Evolutionary conservation across 208 protist species (phyloP).

Genomic region (Leishmania tarentolae): DNA sequence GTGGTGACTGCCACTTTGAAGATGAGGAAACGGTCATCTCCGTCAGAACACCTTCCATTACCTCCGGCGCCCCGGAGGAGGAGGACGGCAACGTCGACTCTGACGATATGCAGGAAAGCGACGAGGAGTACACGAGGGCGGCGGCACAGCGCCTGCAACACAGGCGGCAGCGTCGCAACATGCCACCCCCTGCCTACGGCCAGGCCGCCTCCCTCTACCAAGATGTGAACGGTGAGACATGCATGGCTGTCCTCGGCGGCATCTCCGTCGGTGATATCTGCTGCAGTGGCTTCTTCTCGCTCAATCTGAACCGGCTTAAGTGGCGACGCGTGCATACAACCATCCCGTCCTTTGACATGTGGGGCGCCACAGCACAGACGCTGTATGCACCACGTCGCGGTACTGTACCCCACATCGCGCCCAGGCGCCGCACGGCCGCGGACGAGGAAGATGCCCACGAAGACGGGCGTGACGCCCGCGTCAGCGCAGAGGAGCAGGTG

Average conservation of each 20-base stretch:
- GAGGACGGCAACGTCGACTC: not conserved
- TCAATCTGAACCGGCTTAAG: slow-evolving; percentile 38
- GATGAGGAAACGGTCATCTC: not conserved
- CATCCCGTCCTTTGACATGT: slow-evolving; percentile 27
- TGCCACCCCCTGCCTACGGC: slow-evolving; percentile 61
- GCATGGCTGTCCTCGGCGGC: slow-evolving; percentile 55
- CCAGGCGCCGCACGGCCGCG: too few relatives aligned
- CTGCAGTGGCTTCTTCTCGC: slow-evolving; percentile 29
- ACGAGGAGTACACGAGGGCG: not conserved
- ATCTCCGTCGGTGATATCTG: slow-evolving; percentile 29
- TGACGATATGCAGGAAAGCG: not conserved
- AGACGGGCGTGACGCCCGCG: not conserved
- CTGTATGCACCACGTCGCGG: slow-evolving; percentile 32
- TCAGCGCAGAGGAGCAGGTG: slow-evolving; percentile 46
- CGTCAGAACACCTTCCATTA: not conserved
- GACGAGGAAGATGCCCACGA: not conserved
- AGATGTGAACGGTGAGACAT: slow-evolving; percentile 24
- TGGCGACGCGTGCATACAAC: slow-evolving; percentile 41
- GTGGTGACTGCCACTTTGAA: not conserved
- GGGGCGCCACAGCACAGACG: slow-evolving; percentile 55
- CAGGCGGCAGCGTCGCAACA: slow-evolving; percentile 5
- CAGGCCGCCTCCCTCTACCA: slow-evolving; percentile 42
- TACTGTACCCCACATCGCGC: not conserved
- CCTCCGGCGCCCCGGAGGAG: not conserved
- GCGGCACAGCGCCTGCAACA: not conserved